phyloP scores from a whole-genome alignment of 768 basidiomycete genomes.

The Trametes cingulata region DNA sequence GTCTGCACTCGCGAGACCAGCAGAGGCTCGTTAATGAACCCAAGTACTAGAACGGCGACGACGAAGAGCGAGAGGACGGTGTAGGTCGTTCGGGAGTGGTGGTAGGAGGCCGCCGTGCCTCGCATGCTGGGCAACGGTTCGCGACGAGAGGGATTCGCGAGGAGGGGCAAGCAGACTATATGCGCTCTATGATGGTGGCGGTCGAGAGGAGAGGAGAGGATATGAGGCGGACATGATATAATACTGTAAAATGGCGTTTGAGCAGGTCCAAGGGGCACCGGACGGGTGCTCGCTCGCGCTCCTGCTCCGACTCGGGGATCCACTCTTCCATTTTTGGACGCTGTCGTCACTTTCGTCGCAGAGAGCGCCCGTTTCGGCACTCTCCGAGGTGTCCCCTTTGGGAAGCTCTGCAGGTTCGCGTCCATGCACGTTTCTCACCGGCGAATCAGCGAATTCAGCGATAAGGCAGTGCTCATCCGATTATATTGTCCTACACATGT shows the following conservation, averaged over 20 bases:
- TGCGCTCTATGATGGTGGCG: constrained; percentile 1
- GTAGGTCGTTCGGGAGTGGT: constrained; percentile 25
- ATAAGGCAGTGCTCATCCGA: background rate
- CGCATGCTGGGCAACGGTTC: background rate
- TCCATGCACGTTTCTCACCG: constrained; percentile 15
- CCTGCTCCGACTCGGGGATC: background rate
- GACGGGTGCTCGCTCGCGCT: constrained; percentile 2
- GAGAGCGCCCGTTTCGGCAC: constrained; percentile 1
- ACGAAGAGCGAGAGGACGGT: constrained; percentile 43
- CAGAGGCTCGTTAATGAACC: constrained; percentile 29
- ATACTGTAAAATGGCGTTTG: background rate
- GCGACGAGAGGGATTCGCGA: background rate
- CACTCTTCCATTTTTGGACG: background rate
- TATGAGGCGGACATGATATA: background rate
- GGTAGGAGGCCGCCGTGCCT: constrained; percentile 15
- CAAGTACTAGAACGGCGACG: constrained; percentile 44
- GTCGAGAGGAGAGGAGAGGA: background rate
- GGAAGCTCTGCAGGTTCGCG: constrained; percentile 9
- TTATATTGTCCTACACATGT: background rate
- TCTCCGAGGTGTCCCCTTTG: constrained; percentile 9
- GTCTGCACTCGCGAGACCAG: constrained; percentile 19
- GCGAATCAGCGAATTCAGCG: background rate
- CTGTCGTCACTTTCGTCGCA: constrained; percentile 6
- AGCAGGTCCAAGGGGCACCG: background rate
- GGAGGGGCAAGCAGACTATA: constrained; percentile 4